Evolutionary conservation across 1,284 basidiomycete species (phyloP), one percentile per base, ranked within the genome.

Genomic region (Cryptococcus sp.): DNA sequence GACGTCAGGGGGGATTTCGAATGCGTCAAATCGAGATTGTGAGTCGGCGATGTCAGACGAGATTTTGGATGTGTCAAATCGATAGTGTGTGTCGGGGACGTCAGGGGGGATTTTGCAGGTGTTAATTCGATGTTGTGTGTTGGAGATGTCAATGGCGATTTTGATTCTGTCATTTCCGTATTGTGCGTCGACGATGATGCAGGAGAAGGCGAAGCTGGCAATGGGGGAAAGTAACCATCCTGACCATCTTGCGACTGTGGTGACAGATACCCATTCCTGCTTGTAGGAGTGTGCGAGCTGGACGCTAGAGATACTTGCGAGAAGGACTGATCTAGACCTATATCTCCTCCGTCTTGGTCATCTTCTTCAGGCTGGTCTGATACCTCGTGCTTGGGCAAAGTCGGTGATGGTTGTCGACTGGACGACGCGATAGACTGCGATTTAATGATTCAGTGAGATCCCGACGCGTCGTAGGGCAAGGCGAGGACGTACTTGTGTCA

Each of bases 1-100:
- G 51, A 54, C 7, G 60, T 53, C 16, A 55, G 46, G 19, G 57
- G 43, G 5, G 53, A 49, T 26, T 50, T 52, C 3, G 50, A 52
- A 1, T 53, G 60, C 10, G 60, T 58, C 20, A 54, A 22, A 23
- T 55, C 52, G 4, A 43, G 40, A 20, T 43, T 17, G 40, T 29
- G 17, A 4, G 40, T 17, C 6, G 40, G 40, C 5, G 20, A 43
- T 17, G 40, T 6, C 13, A 20, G 40, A 5, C 5, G 13, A 13
- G 16, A 17, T 43, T 13, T 43, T 22, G 29, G 2, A 13, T 13
- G 29, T 10, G 29, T 34, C 29, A 34, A 34, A 34, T 34, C 29
- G 29, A 34, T 34, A 10, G 8, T 34, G 13, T 34, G 29, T 10
- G 29, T 34, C n/a, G 41, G 41, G n/a, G 41, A 44, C 8, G 22